Base-by-base conservation (phyloP, 1,139 yeast species). In the Yamadazyma diospyri region DNA sequence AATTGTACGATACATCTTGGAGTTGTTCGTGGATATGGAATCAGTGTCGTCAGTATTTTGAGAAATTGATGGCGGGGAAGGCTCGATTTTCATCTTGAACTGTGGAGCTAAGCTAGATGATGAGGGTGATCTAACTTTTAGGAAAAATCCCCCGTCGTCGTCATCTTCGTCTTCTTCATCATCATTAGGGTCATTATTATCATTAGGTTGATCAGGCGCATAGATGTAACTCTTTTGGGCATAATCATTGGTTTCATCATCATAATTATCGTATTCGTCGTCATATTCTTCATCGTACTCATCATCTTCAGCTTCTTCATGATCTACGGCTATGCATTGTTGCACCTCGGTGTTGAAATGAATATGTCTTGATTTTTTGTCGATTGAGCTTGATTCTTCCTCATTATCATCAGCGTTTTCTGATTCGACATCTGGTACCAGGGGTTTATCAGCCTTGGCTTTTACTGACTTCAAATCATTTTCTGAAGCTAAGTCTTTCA, bases 341-440 rank as follows among this genome's bases (percentile, higher is more conserved):
- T 85, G 89, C 17, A 92, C 98, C 38, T 88, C 78, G 51, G 87
- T 94, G 52, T 83, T 89, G 60, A 92, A 92, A 59, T 88, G 97
- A 37, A 89, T 88, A 45, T 74, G 92, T 41, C 92, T 33, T 14
- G 41, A 23, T 17, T 32, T 36, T 11, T 41, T 42, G 22, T 32
- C 36, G 9, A 23, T 21, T 11, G 33, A 31, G n/a, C 25, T 22
- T 4, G 16, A 13, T 18, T 18, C 9, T 9, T 18, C 20, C 20
- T 18, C 8, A 9, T 9, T 18, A 9, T 6, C 9, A 9, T 18
- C 20, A 18, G 20, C 6, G 20, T 6, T 18, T 7, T 7, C 20
- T 7, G 6, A 7, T 18, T 18, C 20, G 9, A 7, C 20, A 6
- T 18, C 9, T 6, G 20, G 20, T 18, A 9, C 20, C 15, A 17